Evolutionary conservation across 1,284 basidiomycete genomes (phyloP), one percentile per base, ranked within the genome.

Genomic region (Fomitopsis palustris): DNA sequence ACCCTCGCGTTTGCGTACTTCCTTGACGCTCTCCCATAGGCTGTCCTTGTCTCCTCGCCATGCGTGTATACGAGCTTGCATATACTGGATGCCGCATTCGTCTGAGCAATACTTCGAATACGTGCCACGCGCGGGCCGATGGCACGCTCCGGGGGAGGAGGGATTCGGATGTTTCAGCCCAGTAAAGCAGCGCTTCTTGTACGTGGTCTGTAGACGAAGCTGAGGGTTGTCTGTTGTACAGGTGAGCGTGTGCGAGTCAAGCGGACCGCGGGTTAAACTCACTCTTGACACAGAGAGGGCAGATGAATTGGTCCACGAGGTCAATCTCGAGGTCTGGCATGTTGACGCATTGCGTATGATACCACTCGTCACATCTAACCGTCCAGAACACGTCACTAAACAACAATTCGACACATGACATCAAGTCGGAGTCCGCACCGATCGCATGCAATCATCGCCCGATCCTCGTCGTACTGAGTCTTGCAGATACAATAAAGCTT

Each of bases 381-480:
- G 53, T 61, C 64, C 42, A 10, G n/a, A 39, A 25, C 45, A 43
- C 23, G 59, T 41, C 9, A 52, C 37, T 52, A 17, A 47, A 8
- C 17, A 47, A 49, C 47, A 35, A 49, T 54, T 10, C 25, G 37
- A 38, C 19, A 35, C 6, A 16, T 12, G 7, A 12, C 10, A 17
- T 43, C 4, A 25, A 4, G 51, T 27, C 47, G n/a, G 38, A 17
- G 16, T 5, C 68, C 77, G 58, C 64, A 92, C 91, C 85, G 81
- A 75, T 95, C 92, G 69, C 92, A 94, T n/a, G 90, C 92, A 70
- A 95, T 93, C 92, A 95, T 94, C 59, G 87, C 81, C 61, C 81
- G 78, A 69, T 92, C 89, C 69, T 92, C 90, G 63, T 94, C 88
- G 64, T 94, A 93, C 63, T 77, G 81, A 23, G 86, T 89, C 73